Base-by-base conservation (phyloP, 148 eudicot species). In the Bassia scoparia region DNA sequence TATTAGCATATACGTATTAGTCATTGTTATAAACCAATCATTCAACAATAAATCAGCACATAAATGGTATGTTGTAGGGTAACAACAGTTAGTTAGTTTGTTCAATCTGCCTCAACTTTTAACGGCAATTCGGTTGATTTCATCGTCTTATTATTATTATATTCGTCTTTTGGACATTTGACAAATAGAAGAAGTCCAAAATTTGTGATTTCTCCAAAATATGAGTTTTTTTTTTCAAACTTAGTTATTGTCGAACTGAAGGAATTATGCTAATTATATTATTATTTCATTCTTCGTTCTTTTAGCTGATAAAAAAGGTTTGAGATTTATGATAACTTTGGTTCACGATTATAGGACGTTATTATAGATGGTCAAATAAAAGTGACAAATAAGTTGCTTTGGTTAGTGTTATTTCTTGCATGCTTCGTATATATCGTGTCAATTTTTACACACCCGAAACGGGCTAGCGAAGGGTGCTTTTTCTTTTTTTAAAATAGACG, bases 261-360 rank as follows among this genome's bases (percentile, higher is more conserved):
- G 31, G 72, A 43, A 75, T 67, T 75, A 55, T 55, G 78, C 72
- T 75, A 75, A 67, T 75, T 55, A 67, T 55, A 67, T 75, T 67
- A n/a, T n/a, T n/a, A n/a, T n/a, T n/a, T n/a, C n/a, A n/a, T n/a
- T 54, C 12, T 35, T 53, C 65, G 63, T 63, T 55, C 0, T 43
- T 66, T 66, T 67, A 27, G 71, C 64, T 43, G 65, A 67, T 56
- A 75, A 55, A 66, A 66, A 75, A 38, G 35, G 46, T 7, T 38
- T 71, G n/a, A 41, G 16, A 30, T 26, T 34, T 55, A 72, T 66
- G 26, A 27, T 74, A 34, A n/a, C 61, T 12, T 50, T 74, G 48
- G 60, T 23, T 15, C 31, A 34, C 35, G 3, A 62, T 33, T 29
- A 33, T 1, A 1, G 65, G 35, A 27, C 65, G 37, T 41, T 69